Percentiles rank a stretch among this genome's conserved stretches.
Evolutionary conservation across 768 basidiomycete genomes (phyloP).

Genomic region (Xerocomus brunneocitrinus): DNA sequence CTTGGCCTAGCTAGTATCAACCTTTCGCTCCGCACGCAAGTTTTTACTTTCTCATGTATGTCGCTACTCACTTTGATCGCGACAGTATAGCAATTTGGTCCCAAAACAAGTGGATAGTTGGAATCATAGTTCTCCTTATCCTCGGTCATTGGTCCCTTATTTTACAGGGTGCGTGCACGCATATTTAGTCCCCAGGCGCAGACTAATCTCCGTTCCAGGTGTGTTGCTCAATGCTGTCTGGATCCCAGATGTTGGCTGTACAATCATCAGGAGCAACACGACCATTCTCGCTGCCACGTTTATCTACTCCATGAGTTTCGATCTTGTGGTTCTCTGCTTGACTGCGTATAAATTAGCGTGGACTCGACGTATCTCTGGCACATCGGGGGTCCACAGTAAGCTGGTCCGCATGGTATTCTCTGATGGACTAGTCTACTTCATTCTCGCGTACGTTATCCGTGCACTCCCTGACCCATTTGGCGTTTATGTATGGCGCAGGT

Average conservation of each 20-base stretch:
- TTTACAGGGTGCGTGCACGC: slow-evolving; percentile 45
- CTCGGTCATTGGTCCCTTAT: slow-evolving; percentile 70
- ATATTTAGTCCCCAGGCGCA: background rate
- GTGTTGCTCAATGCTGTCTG: slow-evolving; percentile 56
- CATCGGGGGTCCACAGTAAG: slow-evolving; percentile 34
- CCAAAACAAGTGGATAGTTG: slow-evolving; percentile 49
- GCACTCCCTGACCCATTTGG: slow-evolving; percentile 22
- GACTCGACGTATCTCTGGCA: slow-evolving; percentile 14
- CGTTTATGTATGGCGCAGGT: slow-evolving; percentile 24
- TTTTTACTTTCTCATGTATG: background rate
- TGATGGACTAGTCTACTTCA: slow-evolving; percentile 71
- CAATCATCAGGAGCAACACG: slow-evolving; percentile 57
- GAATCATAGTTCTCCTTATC: slow-evolving; percentile 48
- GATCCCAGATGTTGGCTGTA: slow-evolving; percentile 46
- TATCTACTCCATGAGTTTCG: slow-evolving; percentile 75
- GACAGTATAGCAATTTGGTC: slow-evolving; percentile 62
- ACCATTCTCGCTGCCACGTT: slow-evolving; percentile 63
- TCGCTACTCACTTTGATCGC: slow-evolving; percentile 14
- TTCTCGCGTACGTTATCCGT: slow-evolving; percentile 54
- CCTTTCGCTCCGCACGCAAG: slow-evolving; percentile 42
- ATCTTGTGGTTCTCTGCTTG: slow-evolving; percentile 54
- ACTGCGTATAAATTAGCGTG: slow-evolving; percentile 55
- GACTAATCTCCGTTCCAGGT: slow-evolving; percentile 33
- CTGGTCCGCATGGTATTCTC: slow-evolving; percentile 63
- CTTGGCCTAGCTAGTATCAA: slow-evolving; percentile 46